Percentiles rank a stretch among this genome's conserved stretches.
Conservation (phyloP, 2,329 filamentous ascomycete genomes). For the Reticulascus tulasneorum region DNA sequence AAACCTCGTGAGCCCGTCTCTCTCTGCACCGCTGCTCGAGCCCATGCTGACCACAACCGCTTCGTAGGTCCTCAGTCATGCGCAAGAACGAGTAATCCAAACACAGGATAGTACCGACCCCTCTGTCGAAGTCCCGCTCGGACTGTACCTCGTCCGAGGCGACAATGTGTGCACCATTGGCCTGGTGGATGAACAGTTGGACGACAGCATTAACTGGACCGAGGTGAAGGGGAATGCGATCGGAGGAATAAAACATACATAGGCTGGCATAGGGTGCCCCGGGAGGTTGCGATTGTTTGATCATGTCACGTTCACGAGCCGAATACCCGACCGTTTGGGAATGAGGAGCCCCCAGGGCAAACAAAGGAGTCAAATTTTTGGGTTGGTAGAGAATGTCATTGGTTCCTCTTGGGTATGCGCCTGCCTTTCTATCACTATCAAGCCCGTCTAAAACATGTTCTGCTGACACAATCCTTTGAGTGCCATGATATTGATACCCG, state of each 20-base stretch:
- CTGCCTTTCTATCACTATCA: slow-evolving; percentile 7
- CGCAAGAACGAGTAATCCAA: slow-evolving; percentile 86
- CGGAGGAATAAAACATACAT: slow-evolving; percentile 76
- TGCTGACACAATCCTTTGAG: slow-evolving; percentile 9
- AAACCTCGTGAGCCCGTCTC: slow-evolving; percentile 60
- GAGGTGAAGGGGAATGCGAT: slow-evolving; percentile 83
- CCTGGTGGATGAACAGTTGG: slow-evolving; percentile 82
- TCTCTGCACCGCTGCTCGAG: background rate
- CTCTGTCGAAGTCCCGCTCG: slow-evolving; percentile 76
- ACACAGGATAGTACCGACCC: slow-evolving; percentile 77
- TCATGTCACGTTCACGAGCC: slow-evolving; percentile 4
- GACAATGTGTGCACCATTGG: slow-evolving; percentile 93
- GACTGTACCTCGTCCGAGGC: slow-evolving; percentile 86
- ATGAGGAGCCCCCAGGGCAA: slow-evolving; percentile 7
- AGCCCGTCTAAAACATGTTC: slow-evolving; percentile 2
- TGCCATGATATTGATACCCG: no score
- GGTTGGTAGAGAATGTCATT: slow-evolving; percentile 16
- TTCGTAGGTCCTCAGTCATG: slow-evolving; percentile 68
- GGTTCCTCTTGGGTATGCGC: slow-evolving; percentile 15
- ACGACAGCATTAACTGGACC: slow-evolving; percentile 87
- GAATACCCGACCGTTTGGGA: slow-evolving; percentile 12
- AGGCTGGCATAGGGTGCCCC: slow-evolving; percentile 16
- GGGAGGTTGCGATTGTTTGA: slow-evolving; percentile 13
- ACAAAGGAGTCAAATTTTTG: slow-evolving; percentile 13
- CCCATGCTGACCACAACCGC: background rate